Conservation (phyloP, 257 asterid genomes). For the Ajuga chamaepitys region DNA sequence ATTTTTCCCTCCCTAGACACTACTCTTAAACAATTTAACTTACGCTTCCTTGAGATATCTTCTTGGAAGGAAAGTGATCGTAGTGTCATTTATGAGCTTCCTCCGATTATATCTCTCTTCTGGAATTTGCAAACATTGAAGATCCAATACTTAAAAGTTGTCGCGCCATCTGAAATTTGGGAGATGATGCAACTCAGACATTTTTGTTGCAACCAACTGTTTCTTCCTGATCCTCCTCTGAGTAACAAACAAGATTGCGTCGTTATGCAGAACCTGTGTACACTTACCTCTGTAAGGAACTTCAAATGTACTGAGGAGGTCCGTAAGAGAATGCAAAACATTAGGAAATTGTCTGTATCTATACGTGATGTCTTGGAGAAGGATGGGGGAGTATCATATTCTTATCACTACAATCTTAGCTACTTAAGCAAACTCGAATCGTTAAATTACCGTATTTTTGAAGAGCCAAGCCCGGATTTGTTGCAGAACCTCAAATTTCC, state of each 20-base stretch:
- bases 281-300: no score
- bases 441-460: no score
- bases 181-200: conserved; percentile 13
- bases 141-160: neutral
- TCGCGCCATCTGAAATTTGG: conserved; percentile 11
- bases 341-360: no score
- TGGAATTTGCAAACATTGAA: conserved; percentile 14
- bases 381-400: no score
- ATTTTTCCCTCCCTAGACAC: neutral
- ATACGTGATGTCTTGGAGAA: no score
- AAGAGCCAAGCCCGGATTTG: no score
- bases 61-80: neutral
- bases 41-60: neutral
- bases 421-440: no score
- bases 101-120: neutral
- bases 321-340: no score
- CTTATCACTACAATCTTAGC: no score
- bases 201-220: neutral
- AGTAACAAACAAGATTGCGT: no score
- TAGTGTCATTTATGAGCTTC: neutral
- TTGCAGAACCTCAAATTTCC: no score
- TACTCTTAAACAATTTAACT: neutral
- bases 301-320: no score
- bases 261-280: neutral
- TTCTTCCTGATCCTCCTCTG: conserved; percentile 11